Percentiles rank a stretch among this genome's conserved stretches.
These are phyloP conservation scores for Ichthyophthirius multifiliis DNA, from an alignment of 169 alveolate species.

Conservation along the genomic window DNA sequence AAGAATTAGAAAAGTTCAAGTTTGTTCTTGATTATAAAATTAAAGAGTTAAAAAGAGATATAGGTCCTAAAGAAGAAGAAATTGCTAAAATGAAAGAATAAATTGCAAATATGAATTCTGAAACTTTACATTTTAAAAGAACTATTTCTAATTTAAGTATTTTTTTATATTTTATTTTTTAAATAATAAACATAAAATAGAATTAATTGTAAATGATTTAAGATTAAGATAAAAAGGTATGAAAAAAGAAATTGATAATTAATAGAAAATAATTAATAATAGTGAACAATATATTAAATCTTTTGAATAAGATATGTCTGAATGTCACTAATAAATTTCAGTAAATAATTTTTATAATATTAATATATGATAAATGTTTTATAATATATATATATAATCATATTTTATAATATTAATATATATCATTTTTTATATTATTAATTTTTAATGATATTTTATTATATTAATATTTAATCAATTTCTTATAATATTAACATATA, in stretches of 20 bases:
- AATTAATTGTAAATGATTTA: constrained; percentile 79
- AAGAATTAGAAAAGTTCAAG: constrained; percentile 93
- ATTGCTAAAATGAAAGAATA: constrained; percentile 84
- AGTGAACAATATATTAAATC: constrained; percentile 24
- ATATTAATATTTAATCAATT: no score
- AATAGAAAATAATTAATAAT: neutral
- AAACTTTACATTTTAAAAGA: constrained; percentile 84
- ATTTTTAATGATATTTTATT: no score
- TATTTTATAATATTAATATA: no score
- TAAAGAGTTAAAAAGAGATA: constrained; percentile 91
- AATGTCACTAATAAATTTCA: constrained; percentile 10
- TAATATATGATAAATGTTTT: no score
- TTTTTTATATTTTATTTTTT: no score
- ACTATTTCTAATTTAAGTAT: constrained; percentile 60
- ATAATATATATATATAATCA: no score
- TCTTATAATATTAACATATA: no score
- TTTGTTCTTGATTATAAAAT: constrained; percentile 93
- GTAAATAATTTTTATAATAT: no score
- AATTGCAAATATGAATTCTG: constrained; percentile 84
- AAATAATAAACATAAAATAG: constrained; percentile 69
- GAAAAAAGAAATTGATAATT: constrained; percentile 75
- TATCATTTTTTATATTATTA: no score
- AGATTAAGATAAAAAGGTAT: constrained; percentile 83
- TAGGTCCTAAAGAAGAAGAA: constrained; percentile 92
- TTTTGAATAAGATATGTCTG: constrained; percentile 38